Evolutionary conservation across 805 yeast genomes (phyloP).

Genomic region (Metschnikowia hibisci): DNA sequence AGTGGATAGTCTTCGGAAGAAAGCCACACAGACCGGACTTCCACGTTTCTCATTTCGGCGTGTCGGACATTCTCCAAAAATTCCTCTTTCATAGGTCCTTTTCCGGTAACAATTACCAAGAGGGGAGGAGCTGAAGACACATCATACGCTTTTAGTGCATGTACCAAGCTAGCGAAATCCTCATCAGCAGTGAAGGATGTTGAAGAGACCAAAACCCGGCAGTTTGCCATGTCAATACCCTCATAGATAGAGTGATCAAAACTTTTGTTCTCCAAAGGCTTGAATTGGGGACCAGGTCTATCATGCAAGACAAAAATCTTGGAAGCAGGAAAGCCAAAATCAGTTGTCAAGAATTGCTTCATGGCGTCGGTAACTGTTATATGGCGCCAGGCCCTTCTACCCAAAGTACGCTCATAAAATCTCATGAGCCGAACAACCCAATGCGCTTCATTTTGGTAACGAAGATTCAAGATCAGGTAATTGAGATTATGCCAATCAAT

Average conservation of each 20-base stretch:
- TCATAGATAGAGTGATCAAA: slow-evolving; percentile 25
- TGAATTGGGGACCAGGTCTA: slow-evolving; percentile 71
- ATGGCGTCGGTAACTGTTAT: slow-evolving; percentile 77
- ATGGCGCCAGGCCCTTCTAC: slow-evolving; percentile 64
- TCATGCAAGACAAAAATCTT: slow-evolving; percentile 72
- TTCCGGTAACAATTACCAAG: slow-evolving; percentile 86
- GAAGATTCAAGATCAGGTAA: slow-evolving; percentile 71
- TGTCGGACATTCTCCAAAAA: slow-evolving; percentile 47
- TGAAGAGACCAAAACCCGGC: slow-evolving; percentile 73
- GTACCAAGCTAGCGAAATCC: slow-evolving; percentile 66
- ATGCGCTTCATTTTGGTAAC: slow-evolving; percentile 50
- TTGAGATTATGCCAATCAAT: slow-evolving; percentile 98
- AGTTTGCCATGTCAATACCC: slow-evolving; percentile 28
- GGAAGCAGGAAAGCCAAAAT: slow-evolving; percentile 47
- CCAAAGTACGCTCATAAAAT: slow-evolving; percentile 59
- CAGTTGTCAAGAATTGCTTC: slow-evolving; percentile 54
- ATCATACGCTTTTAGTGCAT: slow-evolving; percentile 64
- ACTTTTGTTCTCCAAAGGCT: slow-evolving; percentile 41
- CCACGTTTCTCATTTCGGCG: slow-evolving; percentile 44
- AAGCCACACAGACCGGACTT: slow-evolving; percentile 71
- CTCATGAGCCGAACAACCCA: slow-evolving; percentile 59
- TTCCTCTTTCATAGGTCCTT: slow-evolving; percentile 73
- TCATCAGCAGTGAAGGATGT: slow-evolving; percentile 97
- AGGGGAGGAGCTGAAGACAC: slow-evolving; percentile 41
- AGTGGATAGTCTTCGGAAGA: slow-evolving; percentile 73